phyloP scores from a whole-genome alignment of 345 rosid genomes.

The Salix caprea region DNA sequence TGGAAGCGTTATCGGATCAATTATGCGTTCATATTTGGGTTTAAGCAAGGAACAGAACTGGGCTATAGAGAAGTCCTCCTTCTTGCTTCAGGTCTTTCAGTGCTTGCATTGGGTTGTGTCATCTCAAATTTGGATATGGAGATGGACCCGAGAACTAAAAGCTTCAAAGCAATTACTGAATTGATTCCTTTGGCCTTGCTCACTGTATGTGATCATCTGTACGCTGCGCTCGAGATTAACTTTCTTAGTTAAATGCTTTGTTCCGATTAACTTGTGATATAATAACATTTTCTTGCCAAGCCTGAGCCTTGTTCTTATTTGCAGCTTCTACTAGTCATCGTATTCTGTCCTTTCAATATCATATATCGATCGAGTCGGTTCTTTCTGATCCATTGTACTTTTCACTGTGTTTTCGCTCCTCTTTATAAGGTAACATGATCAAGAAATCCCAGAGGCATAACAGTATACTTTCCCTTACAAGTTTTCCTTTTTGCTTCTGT shows the following conservation, averaged over 20 bases:
- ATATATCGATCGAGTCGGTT: constrained; percentile 59
- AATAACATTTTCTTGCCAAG: not conserved
- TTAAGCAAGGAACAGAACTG: constrained; percentile 68
- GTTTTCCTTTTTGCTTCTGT: not conserved
- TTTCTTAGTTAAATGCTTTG: no score
- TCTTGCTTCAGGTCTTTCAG: constrained; percentile 45
- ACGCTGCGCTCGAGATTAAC: not conserved
- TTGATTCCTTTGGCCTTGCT: constrained; percentile 60
- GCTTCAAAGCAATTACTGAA: constrained; percentile 57
- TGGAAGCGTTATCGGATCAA: constrained; percentile 70
- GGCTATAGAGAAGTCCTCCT: constrained; percentile 65
- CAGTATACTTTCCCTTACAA: not conserved
- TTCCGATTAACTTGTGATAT: not conserved
- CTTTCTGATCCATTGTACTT: constrained; percentile 41
- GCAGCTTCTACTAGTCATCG: constrained; percentile 42
- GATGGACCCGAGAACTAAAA: constrained; percentile 62
- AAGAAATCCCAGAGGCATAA: not conserved
- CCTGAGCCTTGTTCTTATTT: not conserved
- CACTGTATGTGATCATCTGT: constrained; percentile 47
- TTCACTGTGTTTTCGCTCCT: constrained; percentile 58
- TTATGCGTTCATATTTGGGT: constrained; percentile 66
- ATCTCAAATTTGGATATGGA: constrained; percentile 80
- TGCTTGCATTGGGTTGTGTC: constrained; percentile 46
- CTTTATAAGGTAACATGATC: constrained; percentile 56
- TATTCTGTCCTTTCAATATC: constrained; percentile 64